phyloP scores from a whole-genome alignment of 225 moss, liverwort and hornwort genomes.

The Physcomitrellopsis africana region DNA sequence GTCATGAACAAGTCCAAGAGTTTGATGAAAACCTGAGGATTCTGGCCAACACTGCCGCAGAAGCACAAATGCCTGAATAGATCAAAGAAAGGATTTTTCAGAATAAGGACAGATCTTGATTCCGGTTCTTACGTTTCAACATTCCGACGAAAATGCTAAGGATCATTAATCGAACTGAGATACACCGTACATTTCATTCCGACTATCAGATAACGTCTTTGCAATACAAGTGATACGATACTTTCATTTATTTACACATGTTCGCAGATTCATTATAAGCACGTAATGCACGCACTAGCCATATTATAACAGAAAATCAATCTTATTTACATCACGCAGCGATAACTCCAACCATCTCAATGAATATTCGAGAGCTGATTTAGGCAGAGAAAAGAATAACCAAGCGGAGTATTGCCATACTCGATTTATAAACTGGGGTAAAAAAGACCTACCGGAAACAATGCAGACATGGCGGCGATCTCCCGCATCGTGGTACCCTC shows the following conservation, averaged over 20 bases:
- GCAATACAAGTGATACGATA: neutral
- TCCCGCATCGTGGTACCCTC: constrained; percentile 89
- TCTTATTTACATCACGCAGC: neutral
- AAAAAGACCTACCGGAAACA: constrained; percentile 59
- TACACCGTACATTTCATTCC: neutral
- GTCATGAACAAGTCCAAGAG: neutral
- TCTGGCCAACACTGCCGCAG: constrained; percentile 63
- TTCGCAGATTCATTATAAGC: too few species aligned
- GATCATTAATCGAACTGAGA: neutral
- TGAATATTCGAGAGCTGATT: too few species aligned
- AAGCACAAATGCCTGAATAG: constrained; percentile 75
- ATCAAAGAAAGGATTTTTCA: neutral
- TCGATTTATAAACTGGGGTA: too few species aligned
- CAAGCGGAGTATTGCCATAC: too few species aligned
- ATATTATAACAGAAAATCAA: neutral
- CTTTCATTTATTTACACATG: too few species aligned
- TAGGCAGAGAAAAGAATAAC: too few species aligned
- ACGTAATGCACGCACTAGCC: too few species aligned
- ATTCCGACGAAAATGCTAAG: neutral
- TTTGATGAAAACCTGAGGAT: constrained; percentile 38
- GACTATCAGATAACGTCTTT: neutral
- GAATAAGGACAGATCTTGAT: neutral
- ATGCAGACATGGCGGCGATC: constrained; percentile 73
- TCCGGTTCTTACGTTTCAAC: too few species aligned
- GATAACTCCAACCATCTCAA: neutral